Percentiles rank a stretch among this genome's conserved stretches.
Conservation (phyloP, 1,139 yeast species). For the Lodderomyces beijingensis region DNA sequence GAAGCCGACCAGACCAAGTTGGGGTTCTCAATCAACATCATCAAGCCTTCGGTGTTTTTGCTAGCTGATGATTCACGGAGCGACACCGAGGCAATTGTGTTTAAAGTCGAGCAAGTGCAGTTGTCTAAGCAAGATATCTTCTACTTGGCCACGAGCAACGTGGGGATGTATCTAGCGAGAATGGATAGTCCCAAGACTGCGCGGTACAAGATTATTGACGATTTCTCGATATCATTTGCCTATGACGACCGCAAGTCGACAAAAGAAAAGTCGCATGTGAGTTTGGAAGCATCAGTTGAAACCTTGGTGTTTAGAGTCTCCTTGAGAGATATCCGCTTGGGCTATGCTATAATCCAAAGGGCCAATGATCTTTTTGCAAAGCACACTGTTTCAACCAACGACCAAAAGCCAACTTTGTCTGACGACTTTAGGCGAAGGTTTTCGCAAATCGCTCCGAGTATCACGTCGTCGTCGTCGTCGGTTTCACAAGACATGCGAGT, state of each 20-base stretch:
- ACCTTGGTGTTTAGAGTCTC: constrained; percentile 81
- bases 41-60: constrained; percentile 74
- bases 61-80: constrained; percentile 71
- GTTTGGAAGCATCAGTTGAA: constrained; percentile 69
- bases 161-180: constrained; percentile 80
- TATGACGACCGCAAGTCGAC: constrained; percentile 70
- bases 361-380: constrained; percentile 57
- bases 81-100: constrained; percentile 84
- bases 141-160: constrained; percentile 67
- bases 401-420: constrained; percentile 12
- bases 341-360: constrained; percentile 63
- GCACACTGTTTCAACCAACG: constrained; percentile 15
- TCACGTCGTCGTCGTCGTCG: not conserved
- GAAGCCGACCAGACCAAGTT: constrained; percentile 12
- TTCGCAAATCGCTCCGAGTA: constrained; percentile 49
- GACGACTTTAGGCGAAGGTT: not conserved
- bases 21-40: constrained; percentile 65
- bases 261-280: constrained; percentile 52
- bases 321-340: constrained; percentile 79
- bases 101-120: constrained; percentile 77
- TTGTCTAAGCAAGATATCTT: constrained; percentile 63
- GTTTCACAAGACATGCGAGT: not conserved
- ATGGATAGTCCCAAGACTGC: constrained; percentile 65
- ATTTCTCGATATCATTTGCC: constrained; percentile 75
- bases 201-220: constrained; percentile 76